Percentiles rank a stretch among this genome's conserved stretches.
Conservation (phyloP, 192 early-diverging fungal genomes). For the Entomortierella parvispora region DNA sequence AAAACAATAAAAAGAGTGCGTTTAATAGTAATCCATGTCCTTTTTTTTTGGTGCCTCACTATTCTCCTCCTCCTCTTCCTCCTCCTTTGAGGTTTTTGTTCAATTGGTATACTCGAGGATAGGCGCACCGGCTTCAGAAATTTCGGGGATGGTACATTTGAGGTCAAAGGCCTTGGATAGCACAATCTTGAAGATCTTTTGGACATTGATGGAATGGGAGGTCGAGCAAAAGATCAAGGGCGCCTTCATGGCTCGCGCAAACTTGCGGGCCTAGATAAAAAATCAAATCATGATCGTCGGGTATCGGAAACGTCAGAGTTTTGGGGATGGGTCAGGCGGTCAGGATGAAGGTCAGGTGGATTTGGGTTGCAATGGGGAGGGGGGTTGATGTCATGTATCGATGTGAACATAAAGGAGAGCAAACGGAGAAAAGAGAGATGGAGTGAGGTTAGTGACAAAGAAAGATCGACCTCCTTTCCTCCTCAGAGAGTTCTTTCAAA, state of each 20-base stretch:
- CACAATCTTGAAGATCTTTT: slow-evolving; percentile 98
- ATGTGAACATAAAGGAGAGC: not conserved
- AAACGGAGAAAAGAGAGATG: not conserved
- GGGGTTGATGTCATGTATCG: not conserved
- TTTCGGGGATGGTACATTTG: slow-evolving; percentile 92
- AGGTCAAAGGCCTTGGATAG: slow-evolving; percentile 93
- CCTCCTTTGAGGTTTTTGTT: not conserved
- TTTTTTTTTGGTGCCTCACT: not conserved
- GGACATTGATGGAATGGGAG: slow-evolving; percentile 93
- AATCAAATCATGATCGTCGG: too few species aligned
- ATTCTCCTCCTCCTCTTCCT: not conserved
- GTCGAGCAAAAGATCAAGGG: slow-evolving; percentile 96
- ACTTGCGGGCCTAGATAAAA: slow-evolving; percentile 89
- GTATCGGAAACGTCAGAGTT: too few species aligned
- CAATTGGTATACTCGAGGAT: slow-evolving; percentile 81
- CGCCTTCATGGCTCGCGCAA: slow-evolving; percentile 94
- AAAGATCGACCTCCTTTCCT: too few species aligned
- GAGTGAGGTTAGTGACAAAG: not conserved
- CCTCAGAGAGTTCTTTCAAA: too few species aligned
- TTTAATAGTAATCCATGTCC: too few species aligned
- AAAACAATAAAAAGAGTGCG: slow-evolving; percentile 11
- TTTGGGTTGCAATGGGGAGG: too few species aligned
- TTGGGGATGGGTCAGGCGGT: too few species aligned
- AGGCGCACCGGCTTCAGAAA: slow-evolving; percentile 89
- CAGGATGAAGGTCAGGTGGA: too few species aligned